Base-by-base conservation (phyloP, 2,329 filamentous ascomycete genomes). In the Xylariaceae sp. region DNA sequence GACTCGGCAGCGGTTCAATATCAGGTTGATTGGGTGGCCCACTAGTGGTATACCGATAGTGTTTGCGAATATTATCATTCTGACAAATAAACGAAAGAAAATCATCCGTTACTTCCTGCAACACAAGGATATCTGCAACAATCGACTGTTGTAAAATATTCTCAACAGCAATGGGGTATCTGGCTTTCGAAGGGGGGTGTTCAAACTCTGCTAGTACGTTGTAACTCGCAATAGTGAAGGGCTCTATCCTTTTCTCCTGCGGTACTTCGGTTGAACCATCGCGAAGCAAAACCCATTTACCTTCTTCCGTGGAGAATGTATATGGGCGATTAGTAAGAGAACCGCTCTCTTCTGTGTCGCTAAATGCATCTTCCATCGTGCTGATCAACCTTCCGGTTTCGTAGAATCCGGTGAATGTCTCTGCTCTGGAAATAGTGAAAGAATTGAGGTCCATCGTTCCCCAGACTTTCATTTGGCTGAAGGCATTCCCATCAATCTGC, bases 31-130 rank as follows among this genome's bases (percentile, higher is more conserved):
- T 64, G 0, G 84, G 81, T 1, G 83, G 81, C 0, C 77, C 82
- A 63, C 85, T 79, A 1, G 82, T 83, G n/a, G 73, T 69, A 63
- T 79, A 87, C 1, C 78, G 75, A 58, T 85, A 88, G 2, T 66
- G 70, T 9, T 68, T 59, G 23, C 75, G 74, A 20, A 88, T 72
- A 2, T 69, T 62, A 2, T 70, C 53, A 49, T 81, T 67, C 2
- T 65, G 62, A 1, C 88, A 77, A 0, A 89, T 70, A 51, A 76
- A 78, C 0, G 76, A 74, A 0, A 89, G 75, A 55, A 88, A 86
- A 33, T 82, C 76, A 56, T 88, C 84, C 0, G 84, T 86, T 1
- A 88, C 81, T 69, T 88, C 86, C 64, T 88, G 79, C 4, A 89
- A 73, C 3, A 82, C 71, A 7, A 82, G 59, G 3, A 81, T 67